These are phyloP conservation scores for Catharanthus roseus DNA, from an alignment of 257 asterid species.

Conservation along the genomic window DNA sequence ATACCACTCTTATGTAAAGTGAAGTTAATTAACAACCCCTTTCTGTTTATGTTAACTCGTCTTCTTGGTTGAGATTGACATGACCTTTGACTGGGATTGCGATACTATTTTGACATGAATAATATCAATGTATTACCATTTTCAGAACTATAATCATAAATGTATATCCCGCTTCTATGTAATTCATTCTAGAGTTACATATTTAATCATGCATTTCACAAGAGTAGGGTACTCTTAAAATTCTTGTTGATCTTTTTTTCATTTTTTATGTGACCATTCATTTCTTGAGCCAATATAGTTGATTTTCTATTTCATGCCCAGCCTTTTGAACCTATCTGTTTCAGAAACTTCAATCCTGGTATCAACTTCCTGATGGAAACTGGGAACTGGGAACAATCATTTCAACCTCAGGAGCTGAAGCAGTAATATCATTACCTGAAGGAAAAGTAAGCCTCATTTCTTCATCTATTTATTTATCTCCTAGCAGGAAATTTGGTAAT, in stretches of 20 bases:
- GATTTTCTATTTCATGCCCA: constrained; percentile 2
- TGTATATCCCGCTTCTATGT: background rate
- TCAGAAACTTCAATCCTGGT: constrained; percentile 85
- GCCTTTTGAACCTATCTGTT: constrained; percentile 24
- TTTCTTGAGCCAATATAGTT: background rate
- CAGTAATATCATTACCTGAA: constrained; percentile 61
- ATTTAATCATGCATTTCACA: background rate
- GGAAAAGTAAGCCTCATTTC: constrained; percentile 57
- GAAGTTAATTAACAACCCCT: too few species aligned
- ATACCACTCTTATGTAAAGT: background rate
- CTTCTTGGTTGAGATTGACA: background rate
- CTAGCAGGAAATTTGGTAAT: background rate
- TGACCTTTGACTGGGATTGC: background rate
- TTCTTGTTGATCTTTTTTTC: background rate
- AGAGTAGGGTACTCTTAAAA: background rate
- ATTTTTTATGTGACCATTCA: background rate
- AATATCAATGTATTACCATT: background rate
- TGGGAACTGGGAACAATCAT: constrained; percentile 89
- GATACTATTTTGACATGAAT: background rate
- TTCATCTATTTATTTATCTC: constrained; percentile 14
- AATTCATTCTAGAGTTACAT: background rate
- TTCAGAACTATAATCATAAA: background rate
- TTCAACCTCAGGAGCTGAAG: constrained; percentile 61
- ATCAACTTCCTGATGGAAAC: constrained; percentile 80
- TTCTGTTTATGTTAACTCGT: background rate